Evolutionary conservation across 306 rosid genomes (phyloP), one percentile per base, ranked within the genome.

Genomic region (Oemleria cerasiformis): DNA sequence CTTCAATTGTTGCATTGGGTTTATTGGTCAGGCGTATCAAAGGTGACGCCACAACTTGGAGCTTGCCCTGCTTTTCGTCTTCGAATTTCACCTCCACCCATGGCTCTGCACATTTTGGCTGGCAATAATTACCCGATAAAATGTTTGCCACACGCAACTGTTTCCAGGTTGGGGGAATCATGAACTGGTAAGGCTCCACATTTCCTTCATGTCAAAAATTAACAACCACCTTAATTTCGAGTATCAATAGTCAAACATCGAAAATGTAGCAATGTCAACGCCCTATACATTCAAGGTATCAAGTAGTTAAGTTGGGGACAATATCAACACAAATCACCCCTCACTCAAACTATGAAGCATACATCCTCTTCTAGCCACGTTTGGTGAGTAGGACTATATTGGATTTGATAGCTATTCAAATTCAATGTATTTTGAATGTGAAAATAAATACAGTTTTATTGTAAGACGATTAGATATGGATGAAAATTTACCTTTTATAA

Each of bases 101-200:
- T 1, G 98, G 98, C 86, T 94, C 98, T 54, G 97, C 98, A 78
- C 98, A 94, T 76, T 91, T 94, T 38, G 98, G 98, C 76, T 94
- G 97, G 75, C 98, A 94, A 84, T 94, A 94, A 78, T 94, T 94
- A 57, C 98, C 98, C n/a, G 97, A 94, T 75, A 94, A 74, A 67
- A 94, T 94, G 88, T 94, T 94, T 16, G 98, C 97, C 21, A 94
- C 81, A 0, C 97, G 92, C 7, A 77, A 61, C 73, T 91, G 96
- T 83, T 94, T 94, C 97, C 98, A 94, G 19, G 96, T 87, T 30
- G 96, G 96, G 19, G 98, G 98, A 25, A 94, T 75, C 65, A 94
- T 49, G 78, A 94, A 91, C 83, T 86, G 96, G 89, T 94, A 94
- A 67, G 97, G 98, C 84, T 94, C 83, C 74, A 94, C 98, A 78